phyloP scores from a whole-genome alignment of 2,329 filamentous ascomycete species.

The Biscogniauxia mediterranea region DNA sequence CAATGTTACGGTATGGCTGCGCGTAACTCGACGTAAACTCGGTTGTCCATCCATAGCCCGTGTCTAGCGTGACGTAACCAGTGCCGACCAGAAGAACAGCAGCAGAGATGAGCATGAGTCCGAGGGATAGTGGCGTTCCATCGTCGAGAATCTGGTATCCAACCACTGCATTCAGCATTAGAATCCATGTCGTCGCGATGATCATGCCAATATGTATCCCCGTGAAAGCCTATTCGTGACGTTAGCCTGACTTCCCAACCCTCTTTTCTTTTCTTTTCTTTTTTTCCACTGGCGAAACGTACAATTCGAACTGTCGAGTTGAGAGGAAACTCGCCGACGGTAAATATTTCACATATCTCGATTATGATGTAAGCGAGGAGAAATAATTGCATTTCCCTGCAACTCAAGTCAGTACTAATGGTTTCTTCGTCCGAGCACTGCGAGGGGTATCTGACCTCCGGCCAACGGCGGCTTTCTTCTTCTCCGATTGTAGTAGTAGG shows the following conservation, averaged over 20 bases:
- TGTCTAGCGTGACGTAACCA: conserved; percentile 94
- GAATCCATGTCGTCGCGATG: conserved; percentile 81
- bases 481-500: conserved; percentile 77
- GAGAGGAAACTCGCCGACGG: conserved; percentile 84
- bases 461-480: conserved; percentile 90
- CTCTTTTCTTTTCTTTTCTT: not conserved
- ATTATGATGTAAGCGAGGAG: conserved; percentile 82
- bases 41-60: conserved; percentile 79
- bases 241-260: conserved; percentile 12
- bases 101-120: conserved; percentile 70
- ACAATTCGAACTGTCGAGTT: conserved; percentile 68
- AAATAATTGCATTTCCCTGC: conserved; percentile 95
- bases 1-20: conserved; percentile 69
- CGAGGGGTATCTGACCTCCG: conserved; percentile 62
- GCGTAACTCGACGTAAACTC: conserved; percentile 65
- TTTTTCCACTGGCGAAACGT: conserved; percentile 35
- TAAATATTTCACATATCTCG: conserved; percentile 94
- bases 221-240: conserved; percentile 67
- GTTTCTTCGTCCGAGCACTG: not conserved
- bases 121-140: conserved; percentile 80
- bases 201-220: conserved; percentile 90
- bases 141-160: conserved; percentile 94
- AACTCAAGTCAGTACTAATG: conserved; percentile 19
- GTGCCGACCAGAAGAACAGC: conserved; percentile 78
- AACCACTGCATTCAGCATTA: conserved; percentile 88